Base-by-base conservation (phyloP, 768 basidiomycete genomes). In the Auriscalpium orientale region DNA sequence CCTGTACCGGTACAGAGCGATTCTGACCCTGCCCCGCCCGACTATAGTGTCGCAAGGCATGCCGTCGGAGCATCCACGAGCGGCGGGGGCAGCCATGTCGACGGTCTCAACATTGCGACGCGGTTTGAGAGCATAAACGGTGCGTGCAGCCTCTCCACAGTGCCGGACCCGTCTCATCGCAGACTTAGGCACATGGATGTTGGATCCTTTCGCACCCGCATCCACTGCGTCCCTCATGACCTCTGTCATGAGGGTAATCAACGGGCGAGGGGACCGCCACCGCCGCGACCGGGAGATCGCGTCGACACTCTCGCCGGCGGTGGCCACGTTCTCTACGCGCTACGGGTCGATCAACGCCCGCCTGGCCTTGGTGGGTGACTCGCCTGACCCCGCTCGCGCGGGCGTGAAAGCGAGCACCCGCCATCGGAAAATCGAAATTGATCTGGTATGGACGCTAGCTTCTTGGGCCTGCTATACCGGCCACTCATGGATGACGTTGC, bases 121-220 rank as follows among this genome's bases (percentile, higher is more conserved):
- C 58, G 37, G 51, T 20, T 7, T 6, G 49, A 54, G 2, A 0
- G 4, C 18, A 60, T 60, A 20, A 47, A n/a, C 20, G 58, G 58
- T 60, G 28, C 18, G 58, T 59, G 22, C 22, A 2, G 22, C 22
- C 49, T 18, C 22, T 38, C 21, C 2, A 6, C 40, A 20, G 4
- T 21, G 8, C 6, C 4, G 8, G 18, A 16, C 9, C 16, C 15
- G 37, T 7, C 28, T 7, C 20, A 2, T 52, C 57, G 11, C 20
- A 40, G 18, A 11, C n/a, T 35, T 45, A 59, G 58, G 58, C 20
- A 40, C 56, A 46, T 59, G 58, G 58, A 21, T 52, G 36, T 49
- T 59, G 8, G 58, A 59, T 34, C 58, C 58, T 22, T 37, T 44
- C n/a, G 56, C 38, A 36, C 16, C 52, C 12, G 54, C 18, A 52